Base-by-base conservation (phyloP, 2,329 filamentous ascomycete species). In the Colletotrichum navitas region DNA sequence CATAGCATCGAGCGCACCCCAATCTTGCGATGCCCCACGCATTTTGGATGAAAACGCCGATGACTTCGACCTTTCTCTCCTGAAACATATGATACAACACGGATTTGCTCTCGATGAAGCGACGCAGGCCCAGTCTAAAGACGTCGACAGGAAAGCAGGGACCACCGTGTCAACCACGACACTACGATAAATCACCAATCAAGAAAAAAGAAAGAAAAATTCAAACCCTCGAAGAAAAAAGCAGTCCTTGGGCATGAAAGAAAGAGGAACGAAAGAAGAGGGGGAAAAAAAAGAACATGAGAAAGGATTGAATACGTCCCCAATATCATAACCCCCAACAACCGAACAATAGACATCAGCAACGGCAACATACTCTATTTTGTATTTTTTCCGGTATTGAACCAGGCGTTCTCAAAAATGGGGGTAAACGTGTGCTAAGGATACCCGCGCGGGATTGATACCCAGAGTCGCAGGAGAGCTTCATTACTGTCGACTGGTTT, bases 361-460 rank as follows among this genome's bases (percentile, higher is more conserved):
- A 60, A 64, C 69, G 59, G 59, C 66, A 61, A 72, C 69, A 63
- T 55, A 24, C 32, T 45, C 36, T 6, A n/a, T 66, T 39, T 60
- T 54, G 34, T 21, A 52, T 10, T 29, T 24, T 24, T 29, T 47
- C 7, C 59, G 16, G 26, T 66, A 24, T 59, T 29, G 43, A 26
- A 55, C 16, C 51, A 63, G 69, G 69, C 69, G 66, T 71, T 71
- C 11, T 16, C 43, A 43, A 49, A 49, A 63, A 21, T 32, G 49
- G 45, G 24, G 34, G 16, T 26, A 26, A 26, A 49, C 6, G 26
- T 63, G 8, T 43, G 47, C 24, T 47, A 29, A 10, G 51, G 49
- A 55, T 45, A 63, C 39, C 39, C 61, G 61, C 61, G 60, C 39
- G 65, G 69, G 65, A 72, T 69, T 72, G 69, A 72, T 72, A 72